phyloP scores from a whole-genome alignment of 2,329 filamentous ascomycete genomes.

The Bipolaris victoriae region DNA sequence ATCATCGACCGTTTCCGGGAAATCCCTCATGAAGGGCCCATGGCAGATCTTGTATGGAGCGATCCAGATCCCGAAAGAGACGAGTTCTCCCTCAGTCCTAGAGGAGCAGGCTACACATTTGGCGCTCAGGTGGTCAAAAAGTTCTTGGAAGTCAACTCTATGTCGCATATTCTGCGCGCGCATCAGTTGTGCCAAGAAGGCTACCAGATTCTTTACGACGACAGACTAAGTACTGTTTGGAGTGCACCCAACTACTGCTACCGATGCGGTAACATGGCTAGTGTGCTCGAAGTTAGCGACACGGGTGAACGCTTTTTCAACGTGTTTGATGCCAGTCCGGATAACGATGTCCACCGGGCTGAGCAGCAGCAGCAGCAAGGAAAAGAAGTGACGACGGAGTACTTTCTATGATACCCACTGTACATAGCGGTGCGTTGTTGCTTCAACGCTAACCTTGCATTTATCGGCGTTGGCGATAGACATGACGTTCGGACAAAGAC shows the following conservation, averaged over 20 bases:
- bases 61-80: constrained; percentile 97
- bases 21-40: constrained; percentile 97
- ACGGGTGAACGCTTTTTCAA: constrained; percentile 95
- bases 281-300: constrained; percentile 94
- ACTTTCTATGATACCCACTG: constrained; percentile 64
- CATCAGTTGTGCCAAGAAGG: constrained; percentile 98
- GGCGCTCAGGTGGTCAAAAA: constrained; percentile 98
- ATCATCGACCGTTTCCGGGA: constrained; percentile 99
- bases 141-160: constrained; percentile 94
- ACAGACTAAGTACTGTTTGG: constrained; percentile 94
- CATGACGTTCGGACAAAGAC: constrained; percentile 15
- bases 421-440: constrained; percentile 21
- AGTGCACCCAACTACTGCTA: constrained; percentile 82
- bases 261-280: constrained; percentile 94
- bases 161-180: constrained; percentile 97
- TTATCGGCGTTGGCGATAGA: constrained; percentile 19
- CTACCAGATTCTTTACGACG: constrained; percentile 95
- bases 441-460: constrained; percentile 18
- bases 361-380: constrained; percentile 80
- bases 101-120: constrained; percentile 96
- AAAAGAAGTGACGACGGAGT: constrained; percentile 72
- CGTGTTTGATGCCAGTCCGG: constrained; percentile 94
- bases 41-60: constrained; percentile 99
- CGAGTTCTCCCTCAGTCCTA: constrained; percentile 91
- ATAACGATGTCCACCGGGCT: constrained; percentile 85